phyloP scores from a whole-genome alignment of 345 rosid species.

The Brassica incana region DNA sequence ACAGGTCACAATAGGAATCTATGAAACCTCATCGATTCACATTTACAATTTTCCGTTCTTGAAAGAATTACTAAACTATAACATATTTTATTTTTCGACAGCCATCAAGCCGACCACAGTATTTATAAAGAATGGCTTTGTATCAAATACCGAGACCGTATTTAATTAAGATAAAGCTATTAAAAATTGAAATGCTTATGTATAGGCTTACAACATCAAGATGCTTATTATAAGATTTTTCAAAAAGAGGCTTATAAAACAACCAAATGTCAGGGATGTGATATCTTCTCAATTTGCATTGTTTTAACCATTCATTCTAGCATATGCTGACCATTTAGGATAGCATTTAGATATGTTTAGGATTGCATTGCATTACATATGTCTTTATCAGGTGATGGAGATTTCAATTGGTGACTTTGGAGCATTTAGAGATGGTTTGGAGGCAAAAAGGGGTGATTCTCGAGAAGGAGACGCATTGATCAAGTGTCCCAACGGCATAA shows the following conservation, averaged over 20 bases:
- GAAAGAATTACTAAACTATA: neutral
- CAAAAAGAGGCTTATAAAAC: neutral
- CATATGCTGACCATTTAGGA: too few species aligned
- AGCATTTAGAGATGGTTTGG: too few species aligned
- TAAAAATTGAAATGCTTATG: constrained; percentile 36
- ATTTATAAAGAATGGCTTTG: constrained; percentile 22
- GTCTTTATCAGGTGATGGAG: too few species aligned
- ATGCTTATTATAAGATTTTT: neutral
- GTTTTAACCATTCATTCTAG: too few species aligned
- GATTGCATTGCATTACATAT: too few species aligned
- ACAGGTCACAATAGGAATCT: constrained; percentile 18
- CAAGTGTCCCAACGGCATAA: too few species aligned
- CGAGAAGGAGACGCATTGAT: too few species aligned
- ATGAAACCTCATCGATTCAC: constrained; percentile 15
- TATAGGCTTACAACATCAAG: constrained; percentile 31
- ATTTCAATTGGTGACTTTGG: too few species aligned
- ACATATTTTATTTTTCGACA: neutral
- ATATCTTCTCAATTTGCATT: too few species aligned
- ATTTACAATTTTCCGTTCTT: constrained; percentile 5
- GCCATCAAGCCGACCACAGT: constrained; percentile 19
- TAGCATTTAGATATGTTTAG: too few species aligned
- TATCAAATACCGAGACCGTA: constrained; percentile 18
- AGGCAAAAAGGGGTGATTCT: too few species aligned
- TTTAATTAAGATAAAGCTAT: constrained; percentile 37
- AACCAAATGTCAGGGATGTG: neutral